A percentile compares a stretch with the other conserved stretches of the same genome.
phyloP scores from a whole-genome alignment of 495 filamentous ascomycete species.

The Hypoxylon perforatum region DNA sequence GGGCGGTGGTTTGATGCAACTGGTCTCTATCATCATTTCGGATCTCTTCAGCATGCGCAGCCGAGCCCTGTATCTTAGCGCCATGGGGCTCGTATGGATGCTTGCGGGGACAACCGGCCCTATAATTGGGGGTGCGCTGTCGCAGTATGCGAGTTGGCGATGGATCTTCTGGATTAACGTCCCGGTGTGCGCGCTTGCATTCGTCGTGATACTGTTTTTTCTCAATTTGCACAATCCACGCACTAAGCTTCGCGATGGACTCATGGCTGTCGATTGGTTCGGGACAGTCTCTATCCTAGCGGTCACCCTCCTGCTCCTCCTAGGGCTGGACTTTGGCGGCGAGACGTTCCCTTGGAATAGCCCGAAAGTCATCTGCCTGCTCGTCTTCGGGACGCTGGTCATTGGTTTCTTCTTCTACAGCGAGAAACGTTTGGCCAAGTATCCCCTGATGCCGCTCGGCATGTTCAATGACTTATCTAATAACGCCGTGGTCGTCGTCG shows the following conservation, averaged over 20 bases:
- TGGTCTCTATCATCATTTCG: conserved; percentile 79
- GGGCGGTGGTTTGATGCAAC: conserved; percentile 77
- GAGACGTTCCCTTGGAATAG: conserved; percentile 74
- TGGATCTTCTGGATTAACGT: conserved; percentile 66
- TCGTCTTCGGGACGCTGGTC: conserved; percentile 71
- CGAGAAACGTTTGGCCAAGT: conserved; percentile 73
- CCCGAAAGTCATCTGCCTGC: conserved; percentile 74
- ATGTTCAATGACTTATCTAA: conserved; percentile 71
- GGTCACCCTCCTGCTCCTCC: conserved; percentile 76
- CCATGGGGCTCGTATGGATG: conserved; percentile 72
- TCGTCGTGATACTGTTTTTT: conserved; percentile 64
- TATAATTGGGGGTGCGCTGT: conserved; percentile 75
- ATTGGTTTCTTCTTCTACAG: conserved; percentile 68
- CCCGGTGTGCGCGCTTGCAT: conserved; percentile 65
- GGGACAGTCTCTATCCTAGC: conserved; percentile 69
- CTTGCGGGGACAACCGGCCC: conserved; percentile 74
- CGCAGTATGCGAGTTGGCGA: conserved; percentile 50
- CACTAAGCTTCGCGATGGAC: conserved; percentile 62
- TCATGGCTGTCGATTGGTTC: conserved; percentile 62
- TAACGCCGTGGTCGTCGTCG: conserved; percentile 59
- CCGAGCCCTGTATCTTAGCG: conserved; percentile 44
- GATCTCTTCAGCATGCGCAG: conserved; percentile 64
- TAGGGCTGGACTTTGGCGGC: conserved; percentile 78
- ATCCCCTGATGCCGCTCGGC: conserved; percentile 75
- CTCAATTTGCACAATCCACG: conserved; percentile 70